Evolutionary conservation across 2,329 filamentous ascomycete species (phyloP).

Genomic region (Bipolaris zeicola): DNA sequence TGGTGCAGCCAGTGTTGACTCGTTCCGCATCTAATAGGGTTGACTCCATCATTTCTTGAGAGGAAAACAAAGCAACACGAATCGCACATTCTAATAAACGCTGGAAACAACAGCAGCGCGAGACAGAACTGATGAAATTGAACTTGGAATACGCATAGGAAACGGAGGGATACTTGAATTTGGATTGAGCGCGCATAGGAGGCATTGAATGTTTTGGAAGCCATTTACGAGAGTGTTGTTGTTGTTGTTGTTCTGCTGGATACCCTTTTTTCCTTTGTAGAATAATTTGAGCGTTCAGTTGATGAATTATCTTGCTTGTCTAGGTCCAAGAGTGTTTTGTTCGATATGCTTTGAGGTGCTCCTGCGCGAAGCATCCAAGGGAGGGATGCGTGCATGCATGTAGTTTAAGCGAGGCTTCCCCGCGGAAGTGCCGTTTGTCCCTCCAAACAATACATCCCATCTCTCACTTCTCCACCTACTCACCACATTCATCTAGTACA

Average conservation of each 20-base stretch:
- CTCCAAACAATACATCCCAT: neutral
- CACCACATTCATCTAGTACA: neutral
- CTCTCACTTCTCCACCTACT: slow-evolving; percentile 3
- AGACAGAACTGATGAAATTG: neutral
- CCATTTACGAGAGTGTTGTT: neutral
- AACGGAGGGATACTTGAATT: neutral
- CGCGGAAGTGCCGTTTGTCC: slow-evolving; percentile 19
- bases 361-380: neutral
- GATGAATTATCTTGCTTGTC: neutral
- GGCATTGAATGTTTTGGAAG: neutral
- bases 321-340: neutral
- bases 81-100: neutral
- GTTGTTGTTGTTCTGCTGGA: slow-evolving; percentile 20
- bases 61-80: neutral
- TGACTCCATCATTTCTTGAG: neutral
- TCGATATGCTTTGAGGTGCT: neutral
- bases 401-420: slow-evolving; percentile 26
- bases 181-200: neutral
- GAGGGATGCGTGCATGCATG: neutral
- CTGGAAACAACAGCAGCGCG: neutral
- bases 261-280: slow-evolving; percentile 20
- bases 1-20: slow-evolving; percentile 19
- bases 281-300: neutral
- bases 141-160: neutral
- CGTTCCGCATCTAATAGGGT: slow-evolving; percentile 21